These are phyloP conservation scores for Globisporangium camurandrum DNA, from an alignment of 352 stramenopile genomes.

Conservation along the genomic window DNA sequence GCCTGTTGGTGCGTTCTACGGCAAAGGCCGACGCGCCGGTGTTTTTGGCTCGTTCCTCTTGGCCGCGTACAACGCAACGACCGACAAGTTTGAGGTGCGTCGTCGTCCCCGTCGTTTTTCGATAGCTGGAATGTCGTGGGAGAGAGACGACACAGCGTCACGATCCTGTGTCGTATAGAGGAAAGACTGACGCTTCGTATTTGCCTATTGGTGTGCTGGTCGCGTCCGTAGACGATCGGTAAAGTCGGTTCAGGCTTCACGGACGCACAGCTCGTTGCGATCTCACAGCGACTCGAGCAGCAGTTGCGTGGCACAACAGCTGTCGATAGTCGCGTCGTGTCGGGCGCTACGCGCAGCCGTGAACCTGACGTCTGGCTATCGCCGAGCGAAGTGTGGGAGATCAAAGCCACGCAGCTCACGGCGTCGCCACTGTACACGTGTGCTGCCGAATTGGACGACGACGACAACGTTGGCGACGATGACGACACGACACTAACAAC, in stretches of 20 bases:
- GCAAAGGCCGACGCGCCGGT: constrained; percentile 91
- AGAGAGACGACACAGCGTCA: too few species aligned
- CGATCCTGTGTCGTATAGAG: too few species aligned
- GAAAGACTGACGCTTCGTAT: not conserved
- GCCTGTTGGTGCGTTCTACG: constrained; percentile 96
- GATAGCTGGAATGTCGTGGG: not conserved
- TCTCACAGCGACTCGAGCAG: constrained; percentile 43
- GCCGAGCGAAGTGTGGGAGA: constrained; percentile 95
- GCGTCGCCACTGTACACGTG: constrained; percentile 94
- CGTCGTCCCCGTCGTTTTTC: not conserved
- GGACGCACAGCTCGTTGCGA: constrained; percentile 88
- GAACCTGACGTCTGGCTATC: constrained; percentile 92
- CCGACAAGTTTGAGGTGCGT: constrained; percentile 92
- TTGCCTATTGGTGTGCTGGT: not conserved
- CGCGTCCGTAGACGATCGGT: constrained; percentile 61
- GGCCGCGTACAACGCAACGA: constrained; percentile 92
- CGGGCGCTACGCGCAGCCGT: constrained; percentile 45
- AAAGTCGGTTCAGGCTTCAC: constrained; percentile 97
- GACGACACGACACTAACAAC: constrained; percentile 1
- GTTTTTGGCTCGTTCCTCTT: constrained; percentile 98
- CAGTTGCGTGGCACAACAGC: constrained; percentile 26
- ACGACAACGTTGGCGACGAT: not conserved
- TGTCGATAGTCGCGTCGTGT: constrained; percentile 50
- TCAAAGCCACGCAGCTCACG: constrained; percentile 97
- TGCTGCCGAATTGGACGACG: constrained; percentile 26